Conservation (phyloP, 2,329 filamentous ascomycete genomes). For the Fusarium brachygibbosum region DNA sequence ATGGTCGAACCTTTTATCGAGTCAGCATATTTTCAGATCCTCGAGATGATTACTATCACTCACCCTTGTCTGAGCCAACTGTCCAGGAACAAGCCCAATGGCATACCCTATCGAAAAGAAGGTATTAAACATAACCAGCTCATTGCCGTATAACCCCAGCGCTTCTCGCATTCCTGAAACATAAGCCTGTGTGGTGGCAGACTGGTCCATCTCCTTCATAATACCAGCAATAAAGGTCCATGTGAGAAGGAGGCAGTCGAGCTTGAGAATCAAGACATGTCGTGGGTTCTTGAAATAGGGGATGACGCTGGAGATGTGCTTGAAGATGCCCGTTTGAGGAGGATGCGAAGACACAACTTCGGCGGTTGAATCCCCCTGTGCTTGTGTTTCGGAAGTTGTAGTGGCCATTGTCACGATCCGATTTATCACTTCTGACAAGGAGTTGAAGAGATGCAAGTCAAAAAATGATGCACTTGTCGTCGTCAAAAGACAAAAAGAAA, state of each 20-base stretch:
- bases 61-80: conserved; percentile 55
- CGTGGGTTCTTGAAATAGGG: conserved; percentile 50
- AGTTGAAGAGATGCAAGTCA: background rate
- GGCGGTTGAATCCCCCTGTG: background rate
- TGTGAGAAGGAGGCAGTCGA: conserved; percentile 53
- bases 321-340: conserved; percentile 39
- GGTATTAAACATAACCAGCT: conserved; percentile 66
- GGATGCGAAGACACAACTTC: conserved; percentile 7
- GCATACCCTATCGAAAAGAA: conserved; percentile 73
- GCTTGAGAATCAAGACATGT: conserved; percentile 54
- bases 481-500: background rate
- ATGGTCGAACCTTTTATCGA: conserved; percentile 51
- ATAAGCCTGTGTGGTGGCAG: conserved; percentile 54
- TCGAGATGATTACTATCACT: background rate
- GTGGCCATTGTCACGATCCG: conserved; percentile 16
- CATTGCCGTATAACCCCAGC: conserved; percentile 61
- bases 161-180: conserved; percentile 55
- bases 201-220: conserved; percentile 57
- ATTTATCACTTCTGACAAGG: background rate
- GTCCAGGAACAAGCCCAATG: conserved; percentile 59
- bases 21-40: background rate
- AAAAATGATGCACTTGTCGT: background rate
- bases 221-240: conserved; percentile 56
- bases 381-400: conserved; percentile 1
- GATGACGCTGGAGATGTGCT: conserved; percentile 33